Base-by-base conservation (phyloP, 805 yeast genomes). In the Metschnikowia orientalis region DNA sequence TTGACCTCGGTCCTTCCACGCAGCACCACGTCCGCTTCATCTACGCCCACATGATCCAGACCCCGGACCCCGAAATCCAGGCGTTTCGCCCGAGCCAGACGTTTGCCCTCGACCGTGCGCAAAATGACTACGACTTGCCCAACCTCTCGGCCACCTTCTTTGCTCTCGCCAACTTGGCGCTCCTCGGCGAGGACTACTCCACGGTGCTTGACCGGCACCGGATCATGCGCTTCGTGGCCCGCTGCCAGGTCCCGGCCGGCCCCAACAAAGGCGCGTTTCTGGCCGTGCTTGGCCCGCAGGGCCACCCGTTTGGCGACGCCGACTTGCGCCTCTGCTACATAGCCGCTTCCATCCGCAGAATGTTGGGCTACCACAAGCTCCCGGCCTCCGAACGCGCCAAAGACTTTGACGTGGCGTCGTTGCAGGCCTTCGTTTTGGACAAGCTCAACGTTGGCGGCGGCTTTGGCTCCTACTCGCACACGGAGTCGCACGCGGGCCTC, bases 401-500 rank as follows among this genome's bases (percentile, higher is more conserved):
- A 28, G 76, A 67, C 38, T 63, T 81, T 19, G 65, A 81, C 42
- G 41, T 62, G 0, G 61, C 47, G 0, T 40, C 38, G 3, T 49
- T 83, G 18, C 51, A 52, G 3, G 35, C 39, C 0, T 77, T 67
- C 50, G 44, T 67, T 5, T 24, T 51, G 3, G 34, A 29, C 6
- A 37, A 63, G 24, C 37, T 58, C 17, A 54, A 50, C 34, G 69
- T 57, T 44, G 77, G 73, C 47, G 97, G 97, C 2, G 97, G 95
- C 0, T 57, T 85, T 28, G 82, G 89, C 4, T 70, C 72, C 15
- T 27, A 40, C 6, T 55, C 61, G 4, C 50, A 52, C 23, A 58
- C 65, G 9, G 98, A 90, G 54, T 67, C 88, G 2, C 97, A 90
- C 58, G 79, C 87, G 6, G 98, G 97, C 0, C 68, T 83, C 38